A percentile compares a stretch with the other conserved stretches of the same genome.
phyloP scores from a whole-genome alignment of 2,329 filamentous ascomycete species.

The Microdochium nivale region DNA sequence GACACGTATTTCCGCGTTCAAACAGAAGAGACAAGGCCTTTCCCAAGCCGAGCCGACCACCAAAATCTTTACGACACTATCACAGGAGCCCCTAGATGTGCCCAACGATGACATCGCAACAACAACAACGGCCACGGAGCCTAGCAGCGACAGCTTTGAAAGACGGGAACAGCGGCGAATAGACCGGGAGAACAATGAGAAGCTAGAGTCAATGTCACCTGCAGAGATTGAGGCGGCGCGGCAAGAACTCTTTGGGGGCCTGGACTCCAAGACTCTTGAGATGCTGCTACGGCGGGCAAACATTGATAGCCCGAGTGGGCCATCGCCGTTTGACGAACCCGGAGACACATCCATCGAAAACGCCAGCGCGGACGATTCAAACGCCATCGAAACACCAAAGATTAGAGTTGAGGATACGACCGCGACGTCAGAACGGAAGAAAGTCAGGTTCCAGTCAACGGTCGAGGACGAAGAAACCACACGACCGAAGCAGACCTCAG shows the following conservation, averaged over 20 bases:
- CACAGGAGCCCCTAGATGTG: constrained; percentile 11
- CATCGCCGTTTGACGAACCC: constrained; percentile 32
- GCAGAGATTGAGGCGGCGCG: constrained; percentile 75
- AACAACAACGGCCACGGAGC: constrained; percentile 5
- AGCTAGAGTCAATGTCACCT: constrained; percentile 68
- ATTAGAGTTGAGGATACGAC: constrained; percentile 15
- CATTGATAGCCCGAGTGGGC: constrained; percentile 52
- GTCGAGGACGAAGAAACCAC: constrained; percentile 4
- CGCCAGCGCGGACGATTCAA: too few relatives aligned
- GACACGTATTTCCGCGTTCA: constrained; percentile 67
- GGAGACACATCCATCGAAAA: constrained; percentile 2
- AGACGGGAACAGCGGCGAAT: constrained; percentile 62
- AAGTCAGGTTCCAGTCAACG: not conserved
- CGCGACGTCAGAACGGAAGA: constrained; percentile 1
- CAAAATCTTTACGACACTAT: constrained; percentile 9
- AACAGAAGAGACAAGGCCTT: constrained; percentile 48
- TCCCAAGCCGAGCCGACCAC: constrained; percentile 14
- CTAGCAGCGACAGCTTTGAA: constrained; percentile 17
- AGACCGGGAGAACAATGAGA: constrained; percentile 70
- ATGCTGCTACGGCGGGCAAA: constrained; percentile 68
- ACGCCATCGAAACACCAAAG: constrained; percentile 4
- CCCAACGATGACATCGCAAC: constrained; percentile 6
- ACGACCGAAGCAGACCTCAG: not conserved
- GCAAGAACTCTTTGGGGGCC: constrained; percentile 66
- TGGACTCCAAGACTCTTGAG: constrained; percentile 70